phyloP scores from a whole-genome alignment of 2,329 filamentous ascomycete genomes.

The Curvularia verruculosa region DNA sequence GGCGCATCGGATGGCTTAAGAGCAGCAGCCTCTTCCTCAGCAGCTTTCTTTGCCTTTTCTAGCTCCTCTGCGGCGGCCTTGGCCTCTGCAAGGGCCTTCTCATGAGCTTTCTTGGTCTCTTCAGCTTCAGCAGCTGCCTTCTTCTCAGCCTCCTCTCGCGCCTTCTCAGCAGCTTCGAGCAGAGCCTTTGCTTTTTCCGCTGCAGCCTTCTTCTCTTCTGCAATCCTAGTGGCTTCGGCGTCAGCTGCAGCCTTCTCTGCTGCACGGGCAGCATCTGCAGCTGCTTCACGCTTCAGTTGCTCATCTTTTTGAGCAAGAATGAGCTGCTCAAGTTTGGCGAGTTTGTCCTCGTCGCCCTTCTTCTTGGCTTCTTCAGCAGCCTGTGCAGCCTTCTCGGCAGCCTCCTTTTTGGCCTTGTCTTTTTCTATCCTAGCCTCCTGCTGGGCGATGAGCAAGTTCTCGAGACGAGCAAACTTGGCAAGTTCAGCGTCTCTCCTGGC shows the following conservation, averaged over 20 bases:
- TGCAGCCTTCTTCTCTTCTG: slow-evolving; percentile 53
- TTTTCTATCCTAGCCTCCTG: slow-evolving; percentile 46
- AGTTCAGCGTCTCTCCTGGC: slow-evolving; percentile 42
- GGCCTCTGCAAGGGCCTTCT: slow-evolving; percentile 55
- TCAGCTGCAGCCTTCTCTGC: slow-evolving; percentile 57
- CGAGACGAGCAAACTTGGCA: slow-evolving; percentile 46
- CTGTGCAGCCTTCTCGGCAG: slow-evolving; percentile 38
- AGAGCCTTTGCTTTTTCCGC: slow-evolving; percentile 37
- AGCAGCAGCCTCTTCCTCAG: slow-evolving; percentile 53
- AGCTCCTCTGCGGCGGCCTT: slow-evolving; percentile 52
- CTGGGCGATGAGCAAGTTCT: slow-evolving; percentile 45
- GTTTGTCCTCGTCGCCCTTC: slow-evolving; percentile 45
- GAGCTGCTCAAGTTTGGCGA: slow-evolving; percentile 46
- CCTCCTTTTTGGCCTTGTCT: slow-evolving; percentile 44
- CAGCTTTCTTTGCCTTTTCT: slow-evolving; percentile 56
- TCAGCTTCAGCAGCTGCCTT: slow-evolving; percentile 42
- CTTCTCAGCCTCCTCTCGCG: slow-evolving; percentile 41
- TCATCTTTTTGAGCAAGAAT: slow-evolving; percentile 53
- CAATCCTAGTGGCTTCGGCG: slow-evolving; percentile 58
- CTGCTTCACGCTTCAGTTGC: slow-evolving; percentile 46
- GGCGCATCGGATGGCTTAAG: slow-evolving; percentile 59
- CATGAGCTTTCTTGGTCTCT: slow-evolving; percentile 52
- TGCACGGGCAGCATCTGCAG: slow-evolving; percentile 38
- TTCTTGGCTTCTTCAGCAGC: slow-evolving; percentile 42
- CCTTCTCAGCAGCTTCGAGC: slow-evolving; percentile 40